Evolutionary conservation across 1,284 basidiomycete species (phyloP).

Genomic region (Melampsora larici-populina): DNA sequence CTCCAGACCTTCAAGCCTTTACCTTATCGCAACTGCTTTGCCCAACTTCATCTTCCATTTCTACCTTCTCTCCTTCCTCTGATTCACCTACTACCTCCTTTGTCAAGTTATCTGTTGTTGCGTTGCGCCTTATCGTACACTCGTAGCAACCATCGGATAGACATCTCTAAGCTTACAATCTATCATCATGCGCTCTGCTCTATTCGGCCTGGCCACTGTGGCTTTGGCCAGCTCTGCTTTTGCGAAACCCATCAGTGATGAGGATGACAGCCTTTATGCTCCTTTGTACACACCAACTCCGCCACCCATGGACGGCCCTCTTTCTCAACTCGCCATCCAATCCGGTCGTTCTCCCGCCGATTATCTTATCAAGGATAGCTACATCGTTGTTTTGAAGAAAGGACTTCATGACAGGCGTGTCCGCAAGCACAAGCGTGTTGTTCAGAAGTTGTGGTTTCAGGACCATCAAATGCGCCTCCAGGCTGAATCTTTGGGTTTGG

Average conservation of each 20-base stretch:
- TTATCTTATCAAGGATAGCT: constrained; percentile 38
- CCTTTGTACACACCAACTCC: constrained; percentile 38
- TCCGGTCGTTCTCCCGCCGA: constrained; percentile 31
- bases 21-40: too few relatives aligned
- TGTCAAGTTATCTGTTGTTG: too few relatives aligned
- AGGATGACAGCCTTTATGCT: constrained; percentile 17
- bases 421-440: constrained; percentile 30
- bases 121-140: too few relatives aligned
- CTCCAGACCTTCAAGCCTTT: too few relatives aligned
- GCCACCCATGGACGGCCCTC: constrained; percentile 34
- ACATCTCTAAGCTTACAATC: too few relatives aligned
- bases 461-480: constrained; percentile 18
- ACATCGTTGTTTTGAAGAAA: constrained; percentile 44
- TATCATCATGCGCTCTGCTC: constrained; percentile 19
- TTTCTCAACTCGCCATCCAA: constrained; percentile 31
- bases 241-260: constrained; percentile 25
- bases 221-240: constrained; percentile 24
- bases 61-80: too few relatives aligned
- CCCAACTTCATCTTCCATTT: too few relatives aligned
- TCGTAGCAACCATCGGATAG: too few relatives aligned
- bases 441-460: constrained; percentile 22
- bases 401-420: constrained; percentile 8
- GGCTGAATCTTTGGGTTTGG: constrained; percentile 15
- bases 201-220: constrained; percentile 31
- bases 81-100: too few relatives aligned